Conservation (phyloP, 768 basidiomycete genomes). For the Mycena sanguinolenta region DNA sequence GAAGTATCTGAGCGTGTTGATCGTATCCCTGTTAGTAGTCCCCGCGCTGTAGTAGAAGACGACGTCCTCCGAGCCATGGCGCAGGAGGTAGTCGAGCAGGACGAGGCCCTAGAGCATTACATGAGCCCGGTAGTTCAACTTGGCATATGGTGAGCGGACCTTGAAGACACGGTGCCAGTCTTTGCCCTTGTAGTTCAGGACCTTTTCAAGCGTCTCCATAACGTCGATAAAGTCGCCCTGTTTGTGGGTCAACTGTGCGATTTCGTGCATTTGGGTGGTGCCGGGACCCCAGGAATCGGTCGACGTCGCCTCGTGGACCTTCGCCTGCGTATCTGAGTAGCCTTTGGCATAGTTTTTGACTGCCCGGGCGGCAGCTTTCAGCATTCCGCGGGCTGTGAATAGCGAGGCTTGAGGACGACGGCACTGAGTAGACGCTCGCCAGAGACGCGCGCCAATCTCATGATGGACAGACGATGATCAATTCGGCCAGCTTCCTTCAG, state of each 20-base stretch:
- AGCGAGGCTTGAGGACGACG: too few species aligned
- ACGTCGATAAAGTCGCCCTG: conserved; percentile 99
- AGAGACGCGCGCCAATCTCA: too few species aligned
- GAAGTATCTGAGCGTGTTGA: conserved; percentile 99
- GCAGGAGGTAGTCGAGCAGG: conserved; percentile 94
- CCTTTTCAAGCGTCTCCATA: conserved; percentile 99
- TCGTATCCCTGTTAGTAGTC: conserved; percentile 97
- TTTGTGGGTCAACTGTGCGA: conserved; percentile 96
- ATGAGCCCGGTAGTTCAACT: neutral
- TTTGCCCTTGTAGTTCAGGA: conserved; percentile 98
- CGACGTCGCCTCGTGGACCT: conserved; percentile 95
- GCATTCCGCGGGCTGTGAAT: too few species aligned
- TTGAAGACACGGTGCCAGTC: conserved; percentile 99
- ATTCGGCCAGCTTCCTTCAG: too few species aligned
- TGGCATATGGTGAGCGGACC: conserved; percentile 52
- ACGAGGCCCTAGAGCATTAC: conserved; percentile 77
- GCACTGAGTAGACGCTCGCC: too few species aligned
- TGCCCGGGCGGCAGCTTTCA: too few species aligned
- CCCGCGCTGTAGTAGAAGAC: conserved; percentile 97
- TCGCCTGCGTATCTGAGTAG: conserved; percentile 95
- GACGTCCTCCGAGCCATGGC: conserved; percentile 97
- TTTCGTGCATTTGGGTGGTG: conserved; percentile 99
- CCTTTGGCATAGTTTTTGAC: conserved; percentile 97
- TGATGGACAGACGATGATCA: too few species aligned
- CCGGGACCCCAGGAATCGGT: conserved; percentile 99